Conservation (phyloP, 2,329 filamentous ascomycete species). For the Ascochyta lentis region DNA sequence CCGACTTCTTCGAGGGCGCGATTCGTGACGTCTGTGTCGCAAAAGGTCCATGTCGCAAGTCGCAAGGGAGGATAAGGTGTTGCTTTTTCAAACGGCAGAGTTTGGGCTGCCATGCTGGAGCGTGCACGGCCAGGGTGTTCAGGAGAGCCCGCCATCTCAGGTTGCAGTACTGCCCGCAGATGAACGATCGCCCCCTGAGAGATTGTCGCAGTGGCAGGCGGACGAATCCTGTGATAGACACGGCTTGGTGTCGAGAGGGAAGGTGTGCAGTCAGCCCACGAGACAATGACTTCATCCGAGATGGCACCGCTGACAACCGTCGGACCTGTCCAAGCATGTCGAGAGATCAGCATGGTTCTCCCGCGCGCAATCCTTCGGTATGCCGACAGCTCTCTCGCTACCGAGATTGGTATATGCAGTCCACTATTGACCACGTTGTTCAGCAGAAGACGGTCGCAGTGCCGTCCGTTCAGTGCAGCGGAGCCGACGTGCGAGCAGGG, state of each 20-base stretch:
- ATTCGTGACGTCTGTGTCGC: constrained; percentile 20
- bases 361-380: constrained; percentile 22
- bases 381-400: constrained; percentile 34
- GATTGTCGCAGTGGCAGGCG: constrained; percentile 12
- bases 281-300: constrained; percentile 32
- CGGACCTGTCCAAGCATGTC: constrained; percentile 25
- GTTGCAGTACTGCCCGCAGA: constrained; percentile 10
- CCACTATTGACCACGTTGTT: constrained; percentile 25
- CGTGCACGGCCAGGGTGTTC: constrained; percentile 12
- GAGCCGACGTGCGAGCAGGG: constrained; percentile 1
- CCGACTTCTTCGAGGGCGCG: constrained; percentile 12
- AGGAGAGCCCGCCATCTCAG: not conserved
- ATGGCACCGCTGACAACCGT: constrained; percentile 12
- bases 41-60: not conserved
- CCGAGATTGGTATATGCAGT: constrained; percentile 30
- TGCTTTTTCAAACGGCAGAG: constrained; percentile 23
- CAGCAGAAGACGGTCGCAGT: not conserved
- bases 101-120: constrained; percentile 25
- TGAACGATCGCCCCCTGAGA: constrained; percentile 13
- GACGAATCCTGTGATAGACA: constrained; percentile 24
- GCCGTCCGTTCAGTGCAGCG: not conserved
- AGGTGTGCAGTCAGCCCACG: constrained; percentile 22
- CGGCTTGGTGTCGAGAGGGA: constrained; percentile 10
- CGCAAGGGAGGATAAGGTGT: constrained; percentile 16
- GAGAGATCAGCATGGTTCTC: constrained; percentile 32